Percentiles rank a stretch among this genome's conserved stretches.
phyloP scores from a whole-genome alignment of 257 asterid genomes.

The Galeopsis tetrahit region DNA sequence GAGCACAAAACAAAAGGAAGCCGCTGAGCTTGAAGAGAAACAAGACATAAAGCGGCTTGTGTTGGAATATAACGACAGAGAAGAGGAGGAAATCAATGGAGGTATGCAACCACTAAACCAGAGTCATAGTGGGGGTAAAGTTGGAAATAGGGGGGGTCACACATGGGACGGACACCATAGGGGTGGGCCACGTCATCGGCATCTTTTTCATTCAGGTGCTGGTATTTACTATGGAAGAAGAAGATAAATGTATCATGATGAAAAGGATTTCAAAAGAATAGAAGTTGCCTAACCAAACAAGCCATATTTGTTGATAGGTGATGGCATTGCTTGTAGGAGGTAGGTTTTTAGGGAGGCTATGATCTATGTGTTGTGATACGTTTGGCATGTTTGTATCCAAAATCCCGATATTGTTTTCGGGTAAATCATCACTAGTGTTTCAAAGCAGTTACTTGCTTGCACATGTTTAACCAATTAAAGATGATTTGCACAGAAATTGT shows the following conservation, averaged over 20 bases:
- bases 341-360: conserved; percentile 28
- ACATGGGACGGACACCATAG: conserved; percentile 77
- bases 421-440: conserved; percentile 2
- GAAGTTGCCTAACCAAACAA: not conserved
- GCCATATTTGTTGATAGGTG: conserved; percentile 18
- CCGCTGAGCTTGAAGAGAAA: conserved; percentile 98
- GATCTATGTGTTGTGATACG: conserved; percentile 3
- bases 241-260: conserved; percentile 40
- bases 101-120: conserved; percentile 64
- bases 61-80: conserved; percentile 93
- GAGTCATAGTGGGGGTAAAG: conserved; percentile 73
- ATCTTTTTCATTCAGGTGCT: conserved; percentile 77
- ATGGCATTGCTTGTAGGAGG: conserved; percentile 1
- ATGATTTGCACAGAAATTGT: not conserved
- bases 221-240: conserved; percentile 85
- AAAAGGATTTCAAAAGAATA: not conserved
- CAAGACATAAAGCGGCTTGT: conserved; percentile 93
- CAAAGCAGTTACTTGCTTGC: not conserved
- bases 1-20: conserved; percentile 96
- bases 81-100: conserved; percentile 92
- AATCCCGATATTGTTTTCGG: not conserved
- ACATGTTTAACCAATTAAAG: not conserved
- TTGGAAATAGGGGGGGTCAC: conserved; percentile 52
- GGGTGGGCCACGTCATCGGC: conserved; percentile 72
- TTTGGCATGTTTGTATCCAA: conserved; percentile 12